Base-by-base conservation (phyloP, 202 grass and related monocot species). In the Bolboschoenoplectus hybrid region DNA sequence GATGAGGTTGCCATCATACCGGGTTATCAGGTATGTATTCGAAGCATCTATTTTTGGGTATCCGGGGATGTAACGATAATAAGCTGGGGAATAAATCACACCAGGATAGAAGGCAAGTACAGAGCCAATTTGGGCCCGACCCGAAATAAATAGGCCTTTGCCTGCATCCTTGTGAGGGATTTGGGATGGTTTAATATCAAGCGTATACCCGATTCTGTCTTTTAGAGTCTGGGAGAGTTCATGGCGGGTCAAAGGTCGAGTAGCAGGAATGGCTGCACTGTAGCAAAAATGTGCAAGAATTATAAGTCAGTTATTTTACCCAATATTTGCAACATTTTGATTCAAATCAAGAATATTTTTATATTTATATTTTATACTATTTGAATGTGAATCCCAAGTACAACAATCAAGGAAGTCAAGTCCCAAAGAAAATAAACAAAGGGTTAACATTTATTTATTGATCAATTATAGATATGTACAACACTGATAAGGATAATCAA, bases 111-210 rank as follows among this genome's bases (percentile, higher is more conserved):
- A 92, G 71, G 93, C 90, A 67, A 98, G 78, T 64, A 98, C 85
- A 79, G 91, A 88, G 61, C 93, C 96, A 51, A 86, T 81, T 83
- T 85, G 87, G 82, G 91, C 86, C 87, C 86, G 58, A 82, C 96
- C 93, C 39, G 86, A 91, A 70, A 98, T 44, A 86, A 96, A 96
- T 41, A 98, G 81, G 85, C 97, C 97, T 67, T 91, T 88, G 11
- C 97, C 92, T 43, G 97, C 91, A 87, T 92, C 93, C 86, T 98
- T 88, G 75, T 98, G 96, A 92, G 85, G 82, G 85, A 98, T 92
- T 88, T 87, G 78, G 80, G 97, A 98, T 58, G 89, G 86, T 65
- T 49, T 90, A 35, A 96, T 83, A 85, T 92, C 87, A 78, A 94
- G 87, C 32, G 90, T 94, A 90, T 94, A 98, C 6, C 90, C 88